phyloP scores from a whole-genome alignment of 2,329 filamentous ascomycete genomes.

The Dryadomyces sulphureus region DNA sequence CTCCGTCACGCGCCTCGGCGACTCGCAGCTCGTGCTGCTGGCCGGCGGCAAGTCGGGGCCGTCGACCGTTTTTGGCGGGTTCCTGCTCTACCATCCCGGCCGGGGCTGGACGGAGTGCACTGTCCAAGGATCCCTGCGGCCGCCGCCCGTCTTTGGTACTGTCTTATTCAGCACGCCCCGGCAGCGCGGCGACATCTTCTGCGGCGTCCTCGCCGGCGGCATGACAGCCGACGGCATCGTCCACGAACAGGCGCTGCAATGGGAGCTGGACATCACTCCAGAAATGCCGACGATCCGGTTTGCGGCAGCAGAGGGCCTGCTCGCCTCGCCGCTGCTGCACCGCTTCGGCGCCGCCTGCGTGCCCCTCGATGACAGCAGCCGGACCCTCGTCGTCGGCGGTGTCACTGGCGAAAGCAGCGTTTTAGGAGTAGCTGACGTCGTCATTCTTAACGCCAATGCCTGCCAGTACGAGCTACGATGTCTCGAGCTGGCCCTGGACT shows the following conservation, averaged over 20 bases:
- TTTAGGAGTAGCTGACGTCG: slow-evolving; percentile 34
- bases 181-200: slow-evolving; percentile 20
- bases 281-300: slow-evolving; percentile 11
- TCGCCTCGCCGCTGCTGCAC: not conserved
- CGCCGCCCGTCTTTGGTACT: slow-evolving; percentile 28
- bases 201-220: slow-evolving; percentile 58
- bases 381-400: slow-evolving; percentile 25
- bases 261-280: slow-evolving; percentile 39
- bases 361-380: slow-evolving; percentile 3
- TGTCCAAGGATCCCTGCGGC: slow-evolving; percentile 19
- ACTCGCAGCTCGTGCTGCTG: slow-evolving; percentile 38
- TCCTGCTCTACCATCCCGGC: slow-evolving; percentile 34
- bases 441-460: slow-evolving; percentile 21
- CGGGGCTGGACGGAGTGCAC: slow-evolving; percentile 32
- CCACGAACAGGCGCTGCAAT: slow-evolving; percentile 46
- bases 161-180: slow-evolving; percentile 16
- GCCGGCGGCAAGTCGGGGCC: slow-evolving; percentile 45
- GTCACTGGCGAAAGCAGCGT: slow-evolving; percentile 26
- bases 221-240: slow-evolving; percentile 51
- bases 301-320: not conserved
- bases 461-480: slow-evolving; percentile 14
- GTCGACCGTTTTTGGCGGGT: slow-evolving; percentile 31
- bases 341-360: slow-evolving; percentile 8
- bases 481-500: not conserved
- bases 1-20: slow-evolving; percentile 37